Evolutionary conservation across 768 basidiomycete species (phyloP).

Genomic region (Aureoboletus auriporus): DNA sequence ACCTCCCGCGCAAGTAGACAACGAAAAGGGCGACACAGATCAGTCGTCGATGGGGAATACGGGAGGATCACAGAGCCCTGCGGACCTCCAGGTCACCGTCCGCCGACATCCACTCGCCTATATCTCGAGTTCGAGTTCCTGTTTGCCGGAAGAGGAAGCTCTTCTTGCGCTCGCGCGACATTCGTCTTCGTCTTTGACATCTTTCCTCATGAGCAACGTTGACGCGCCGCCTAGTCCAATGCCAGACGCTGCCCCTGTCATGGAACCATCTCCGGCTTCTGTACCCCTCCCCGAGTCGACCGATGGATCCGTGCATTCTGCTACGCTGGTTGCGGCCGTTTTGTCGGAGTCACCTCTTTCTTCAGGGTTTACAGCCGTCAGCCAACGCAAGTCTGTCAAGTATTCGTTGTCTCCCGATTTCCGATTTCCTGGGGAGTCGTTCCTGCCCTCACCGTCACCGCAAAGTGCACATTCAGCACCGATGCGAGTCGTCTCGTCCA

Average conservation of each 20-base stretch:
- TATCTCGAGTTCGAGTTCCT: slow-evolving; percentile 29
- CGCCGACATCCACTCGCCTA: slow-evolving; percentile 19
- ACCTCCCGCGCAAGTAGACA: background rate
- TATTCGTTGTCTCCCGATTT: background rate
- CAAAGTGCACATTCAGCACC: too few relatives aligned
- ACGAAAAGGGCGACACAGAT: background rate
- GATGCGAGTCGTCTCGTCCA: background rate
- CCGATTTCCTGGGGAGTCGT: slow-evolving; percentile 7
- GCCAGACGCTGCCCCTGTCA: too few relatives aligned
- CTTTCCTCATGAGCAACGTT: background rate
- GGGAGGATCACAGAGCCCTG: background rate
- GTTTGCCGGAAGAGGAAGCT: slow-evolving; percentile 14
- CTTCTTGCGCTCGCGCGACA: slow-evolving; percentile 8
- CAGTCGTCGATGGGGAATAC: background rate
- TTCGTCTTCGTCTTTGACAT: background rate
- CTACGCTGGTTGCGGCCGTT: background rate
- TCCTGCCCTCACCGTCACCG: slow-evolving; percentile 14
- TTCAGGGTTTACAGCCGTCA: background rate
- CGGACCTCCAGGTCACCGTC: background rate
- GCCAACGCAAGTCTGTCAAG: background rate
- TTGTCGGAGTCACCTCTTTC: background rate
- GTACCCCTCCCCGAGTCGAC: slow-evolving; percentile 18
- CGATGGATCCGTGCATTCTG: slow-evolving; percentile 10
- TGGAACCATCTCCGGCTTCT: slow-evolving; percentile 5
- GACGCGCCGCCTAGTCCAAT: background rate